Evolutionary conservation across 1,139 yeast species (phyloP).

Genomic region (Pichia sp.): DNA sequence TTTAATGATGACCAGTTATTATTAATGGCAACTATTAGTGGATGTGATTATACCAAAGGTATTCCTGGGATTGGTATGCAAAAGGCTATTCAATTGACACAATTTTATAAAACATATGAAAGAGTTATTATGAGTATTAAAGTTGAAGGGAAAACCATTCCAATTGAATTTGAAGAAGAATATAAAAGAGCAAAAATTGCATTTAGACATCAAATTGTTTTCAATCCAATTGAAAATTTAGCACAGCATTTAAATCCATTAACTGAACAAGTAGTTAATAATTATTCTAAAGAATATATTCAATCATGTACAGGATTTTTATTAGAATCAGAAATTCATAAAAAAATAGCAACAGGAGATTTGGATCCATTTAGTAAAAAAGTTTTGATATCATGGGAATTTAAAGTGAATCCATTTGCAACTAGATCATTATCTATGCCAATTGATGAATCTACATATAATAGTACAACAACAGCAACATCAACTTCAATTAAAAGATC

Average conservation of each 20-base stretch:
- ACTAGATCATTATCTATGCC: constrained; percentile 12
- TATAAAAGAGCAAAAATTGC: constrained; percentile 68
- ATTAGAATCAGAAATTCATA: constrained; percentile 42
- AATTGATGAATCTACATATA: no score
- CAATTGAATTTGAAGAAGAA: constrained; percentile 54
- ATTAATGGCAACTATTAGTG: constrained; percentile 78
- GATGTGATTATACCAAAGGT: constrained; percentile 94
- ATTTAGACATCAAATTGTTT: constrained; percentile 82
- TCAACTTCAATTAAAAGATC: neutral
- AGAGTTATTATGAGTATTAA: constrained; percentile 52
- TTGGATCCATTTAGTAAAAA: constrained; percentile 60
- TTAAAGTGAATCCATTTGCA: constrained; percentile 6
- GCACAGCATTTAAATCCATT: constrained; percentile 57
- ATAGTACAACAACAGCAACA: neutral
- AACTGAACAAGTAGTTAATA: constrained; percentile 32
- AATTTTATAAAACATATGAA: constrained; percentile 46
- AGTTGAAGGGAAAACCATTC: constrained; percentile 59
- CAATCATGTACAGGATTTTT: constrained; percentile 59
- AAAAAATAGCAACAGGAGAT: constrained; percentile 55
- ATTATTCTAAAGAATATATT: constrained; percentile 19
- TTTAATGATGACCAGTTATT: constrained; percentile 57
- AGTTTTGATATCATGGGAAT: constrained; percentile 41
- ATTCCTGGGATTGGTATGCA: constrained; percentile 74
- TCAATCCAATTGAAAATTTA: constrained; percentile 48
- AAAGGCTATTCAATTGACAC: constrained; percentile 63